Percentiles rank a stretch among this genome's conserved stretches.
These are phyloP conservation scores for Fusarium chuoi DNA, from an alignment of 2,329 filamentous ascomycete genomes.

Conservation along the genomic window DNA sequence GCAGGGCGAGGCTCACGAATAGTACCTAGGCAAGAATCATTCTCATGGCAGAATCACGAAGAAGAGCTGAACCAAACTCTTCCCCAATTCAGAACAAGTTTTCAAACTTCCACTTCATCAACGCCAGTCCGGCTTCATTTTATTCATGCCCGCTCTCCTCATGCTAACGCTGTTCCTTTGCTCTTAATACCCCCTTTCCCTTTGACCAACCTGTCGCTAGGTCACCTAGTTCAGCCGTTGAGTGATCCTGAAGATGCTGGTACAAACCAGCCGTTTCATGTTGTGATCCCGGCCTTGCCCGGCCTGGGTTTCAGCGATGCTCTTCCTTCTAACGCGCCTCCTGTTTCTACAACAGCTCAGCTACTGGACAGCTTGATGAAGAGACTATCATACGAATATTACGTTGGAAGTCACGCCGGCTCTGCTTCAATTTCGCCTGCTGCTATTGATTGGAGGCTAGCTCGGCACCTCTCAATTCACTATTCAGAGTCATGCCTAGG, in stretches of 20 bases:
- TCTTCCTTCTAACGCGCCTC: conserved; percentile 59
- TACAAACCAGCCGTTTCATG: conserved; percentile 66
- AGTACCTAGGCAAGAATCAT: conserved; percentile 68
- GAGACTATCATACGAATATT: conserved; percentile 67
- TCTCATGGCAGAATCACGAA: conserved; percentile 72
- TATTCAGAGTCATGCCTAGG: conserved; percentile 65
- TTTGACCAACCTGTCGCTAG: conserved; percentile 69
- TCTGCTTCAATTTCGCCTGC: conserved; percentile 58
- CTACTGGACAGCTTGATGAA: conserved; percentile 70
- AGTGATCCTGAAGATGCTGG: conserved; percentile 61
- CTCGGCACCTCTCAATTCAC: conserved; percentile 58
- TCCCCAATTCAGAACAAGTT: conserved; percentile 71
- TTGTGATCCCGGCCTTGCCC: conserved; percentile 74
- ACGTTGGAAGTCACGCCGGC: conserved; percentile 66
- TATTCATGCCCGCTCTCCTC: conserved; percentile 67
- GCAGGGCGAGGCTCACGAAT: background rate
- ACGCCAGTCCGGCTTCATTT: conserved; percentile 69
- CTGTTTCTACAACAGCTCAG: conserved; percentile 63
- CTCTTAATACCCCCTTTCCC: conserved; percentile 74
- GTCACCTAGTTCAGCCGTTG: conserved; percentile 64
- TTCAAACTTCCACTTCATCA: conserved; percentile 55
- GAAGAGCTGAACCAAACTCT: conserved; percentile 64
- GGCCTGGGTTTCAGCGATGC: conserved; percentile 75
- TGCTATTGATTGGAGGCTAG: conserved; percentile 63
- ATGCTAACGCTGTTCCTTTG: conserved; percentile 67